phyloP scores from a whole-genome alignment of 2,329 filamentous ascomycete genomes.

The Diaporthe sp. region DNA sequence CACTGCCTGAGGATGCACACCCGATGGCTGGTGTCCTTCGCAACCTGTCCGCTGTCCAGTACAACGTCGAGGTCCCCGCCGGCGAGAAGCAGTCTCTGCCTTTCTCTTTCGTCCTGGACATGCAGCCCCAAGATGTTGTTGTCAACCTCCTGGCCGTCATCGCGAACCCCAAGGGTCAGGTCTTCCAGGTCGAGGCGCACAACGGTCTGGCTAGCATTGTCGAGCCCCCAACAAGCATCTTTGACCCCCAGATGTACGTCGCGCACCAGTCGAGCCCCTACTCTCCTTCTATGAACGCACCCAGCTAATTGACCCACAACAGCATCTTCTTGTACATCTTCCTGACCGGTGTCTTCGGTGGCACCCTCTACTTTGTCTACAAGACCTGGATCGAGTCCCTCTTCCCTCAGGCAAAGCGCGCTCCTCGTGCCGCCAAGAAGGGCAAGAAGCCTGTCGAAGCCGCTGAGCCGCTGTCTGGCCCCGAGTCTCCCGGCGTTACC shows the following conservation, averaged over 20 bases:
- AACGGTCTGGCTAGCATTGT: slow-evolving; percentile 88
- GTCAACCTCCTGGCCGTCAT: slow-evolving; percentile 83
- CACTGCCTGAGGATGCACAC: slow-evolving; percentile 59
- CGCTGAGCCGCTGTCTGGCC: slow-evolving; percentile 71
- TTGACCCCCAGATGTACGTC: slow-evolving; percentile 94
- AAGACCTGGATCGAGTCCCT: slow-evolving; percentile 97
- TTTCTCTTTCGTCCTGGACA: slow-evolving; percentile 88
- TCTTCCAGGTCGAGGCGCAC: slow-evolving; percentile 84
- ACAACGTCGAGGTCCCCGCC: slow-evolving; percentile 77
- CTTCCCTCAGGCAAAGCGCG: slow-evolving; percentile 88
- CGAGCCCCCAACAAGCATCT: slow-evolving; percentile 89
- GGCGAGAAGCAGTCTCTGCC: slow-evolving; percentile 81
- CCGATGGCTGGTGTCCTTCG: slow-evolving; percentile 71
- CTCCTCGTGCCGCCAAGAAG: slow-evolving; percentile 65
- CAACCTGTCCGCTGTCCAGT: slow-evolving; percentile 85
- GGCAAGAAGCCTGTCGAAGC: slow-evolving; percentile 74
- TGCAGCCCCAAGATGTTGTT: slow-evolving; percentile 90
- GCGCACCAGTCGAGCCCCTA: not conserved
- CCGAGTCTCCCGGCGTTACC: slow-evolving; percentile 76
- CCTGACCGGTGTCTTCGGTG: slow-evolving; percentile 81
- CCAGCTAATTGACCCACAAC: not conserved
- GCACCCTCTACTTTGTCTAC: slow-evolving; percentile 95
- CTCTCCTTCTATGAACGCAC: not conserved
- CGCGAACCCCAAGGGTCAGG: slow-evolving; percentile 69
- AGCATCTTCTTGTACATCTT: slow-evolving; percentile 99